Conservation (phyloP, 148 eudicot species). For the Salicornia ramosissima region DNA sequence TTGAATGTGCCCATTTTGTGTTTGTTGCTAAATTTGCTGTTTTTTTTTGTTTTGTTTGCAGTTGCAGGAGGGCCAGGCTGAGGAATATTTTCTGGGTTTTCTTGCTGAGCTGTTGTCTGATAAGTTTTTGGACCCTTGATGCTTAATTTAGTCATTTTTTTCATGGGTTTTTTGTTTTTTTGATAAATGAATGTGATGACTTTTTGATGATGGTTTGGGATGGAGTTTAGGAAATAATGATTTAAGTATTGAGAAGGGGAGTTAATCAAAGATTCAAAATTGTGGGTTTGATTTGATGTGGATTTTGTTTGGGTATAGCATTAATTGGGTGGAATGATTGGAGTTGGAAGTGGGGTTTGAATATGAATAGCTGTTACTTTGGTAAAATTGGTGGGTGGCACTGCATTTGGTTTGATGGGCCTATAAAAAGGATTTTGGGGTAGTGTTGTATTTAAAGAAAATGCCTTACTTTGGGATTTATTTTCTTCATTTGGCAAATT, state of each 20-base stretch:
- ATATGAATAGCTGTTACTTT: conserved; percentile 20
- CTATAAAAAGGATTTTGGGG: conserved; percentile 24
- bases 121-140: conserved; percentile 15
- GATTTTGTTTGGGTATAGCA: conserved; percentile 6
- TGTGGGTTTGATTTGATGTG: not conserved
- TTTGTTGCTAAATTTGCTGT: conserved; percentile 17
- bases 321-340: conserved; percentile 20
- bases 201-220: conserved; percentile 13
- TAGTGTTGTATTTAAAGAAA: conserved; percentile 26
- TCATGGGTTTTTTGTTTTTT: conserved; percentile 8
- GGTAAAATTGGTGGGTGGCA: conserved; percentile 20
- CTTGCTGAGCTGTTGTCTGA: conserved; percentile 24
- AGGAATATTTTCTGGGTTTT: conserved; percentile 7
- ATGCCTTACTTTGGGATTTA: conserved; percentile 34
- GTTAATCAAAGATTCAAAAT: no score
- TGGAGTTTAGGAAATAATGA: conserved; percentile 10
- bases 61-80: conserved; percentile 20
- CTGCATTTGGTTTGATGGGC: conserved; percentile 24
- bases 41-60: conserved; percentile 14
- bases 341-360: conserved; percentile 15
- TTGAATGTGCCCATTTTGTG: conserved; percentile 11
- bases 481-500: conserved; percentile 28
- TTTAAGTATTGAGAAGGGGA: no score
- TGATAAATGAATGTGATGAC: not conserved
- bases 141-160: conserved; percentile 14